Evolutionary conservation across 2,329 filamentous ascomycete genomes (phyloP).

Genomic region (Pseudogymnoascus sp.): DNA sequence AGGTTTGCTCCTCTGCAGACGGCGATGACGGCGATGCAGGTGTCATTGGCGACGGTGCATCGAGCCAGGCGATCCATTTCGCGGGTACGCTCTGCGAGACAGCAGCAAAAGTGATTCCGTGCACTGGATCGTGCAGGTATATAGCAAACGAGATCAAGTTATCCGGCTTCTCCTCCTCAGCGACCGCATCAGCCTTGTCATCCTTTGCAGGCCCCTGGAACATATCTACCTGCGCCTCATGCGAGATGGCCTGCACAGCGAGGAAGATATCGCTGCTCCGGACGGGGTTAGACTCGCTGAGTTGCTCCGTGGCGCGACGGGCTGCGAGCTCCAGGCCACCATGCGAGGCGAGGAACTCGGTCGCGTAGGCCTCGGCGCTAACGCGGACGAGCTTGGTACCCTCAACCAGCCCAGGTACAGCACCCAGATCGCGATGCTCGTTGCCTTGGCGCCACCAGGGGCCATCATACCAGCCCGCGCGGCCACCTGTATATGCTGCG

Average conservation of each 20-base stretch:
- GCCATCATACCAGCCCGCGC: slow-evolving; percentile 77
- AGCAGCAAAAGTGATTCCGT: slow-evolving; percentile 78
- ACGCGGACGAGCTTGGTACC: slow-evolving; percentile 87
- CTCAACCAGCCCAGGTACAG: slow-evolving; percentile 72
- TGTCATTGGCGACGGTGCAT: slow-evolving; percentile 56
- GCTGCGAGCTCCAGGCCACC: slow-evolving; percentile 77
- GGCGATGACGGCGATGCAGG: slow-evolving; percentile 32
- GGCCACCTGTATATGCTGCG: slow-evolving; percentile 45
- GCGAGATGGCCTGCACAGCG: slow-evolving; percentile 77
- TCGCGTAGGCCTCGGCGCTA: slow-evolving; percentile 78
- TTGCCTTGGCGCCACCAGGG: slow-evolving; percentile 85
- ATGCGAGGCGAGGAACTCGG: slow-evolving; percentile 69
- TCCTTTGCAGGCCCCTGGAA: slow-evolving; percentile 56
- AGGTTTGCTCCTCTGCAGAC: slow-evolving; percentile 20
- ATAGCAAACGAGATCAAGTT: slow-evolving; percentile 65
- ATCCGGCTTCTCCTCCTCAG: slow-evolving; percentile 43
- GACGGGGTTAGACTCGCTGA: slow-evolving; percentile 81
- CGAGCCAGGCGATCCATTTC: slow-evolving; percentile 86
- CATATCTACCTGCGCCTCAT: slow-evolving; percentile 54
- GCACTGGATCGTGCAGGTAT: slow-evolving; percentile 79
- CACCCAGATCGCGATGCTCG: slow-evolving; percentile 64
- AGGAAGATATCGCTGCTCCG: slow-evolving; percentile 92
- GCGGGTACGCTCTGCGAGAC: slow-evolving; percentile 76
- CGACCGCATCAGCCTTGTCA: slow-evolving; percentile 43
- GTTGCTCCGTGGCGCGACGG: slow-evolving; percentile 65